Base-by-base conservation (phyloP, 164 flowering plant species). In the Nelumbo lutea region DNA sequence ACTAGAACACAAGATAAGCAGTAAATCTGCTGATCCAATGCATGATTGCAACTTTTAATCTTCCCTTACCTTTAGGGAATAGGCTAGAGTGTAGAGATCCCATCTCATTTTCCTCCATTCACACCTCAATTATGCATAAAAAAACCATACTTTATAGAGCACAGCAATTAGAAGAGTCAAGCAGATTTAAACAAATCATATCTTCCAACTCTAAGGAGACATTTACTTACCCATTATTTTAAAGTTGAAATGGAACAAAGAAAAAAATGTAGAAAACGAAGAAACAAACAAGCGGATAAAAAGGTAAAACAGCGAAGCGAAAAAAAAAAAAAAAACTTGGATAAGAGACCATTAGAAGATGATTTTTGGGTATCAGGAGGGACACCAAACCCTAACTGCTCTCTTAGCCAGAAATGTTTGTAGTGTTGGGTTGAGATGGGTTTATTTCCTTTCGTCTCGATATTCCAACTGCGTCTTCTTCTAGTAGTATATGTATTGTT, bases 281-380 rank as follows among this genome's bases (percentile, higher is more conserved):
- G 66, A 56, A 72, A 67, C 9, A 58, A 67, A 57, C 62, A 67
- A 43, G 47, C 41, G 58, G 42, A 43, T 42, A 44, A 27, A 7
- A 44, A 43, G 11, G 27, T 55, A 66, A 61, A 80, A 70, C 62
- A 64, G 65, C 64, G 79, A 69, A 76, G 65, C 14, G 75, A 71
- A 68, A 71, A 64, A 77, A 80, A 67, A 78, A 80, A 10, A 68
- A 44, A 61, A 68, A 69, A 14, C n/a, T 41, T 41, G 46, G 55
- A 53, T 46, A 43, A 50, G 62, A 68, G 47, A 68, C 48, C 50
- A 57, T 27, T 13, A 57, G n/a, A 27, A 8, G 50, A 7, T 14
- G 44, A 9, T 15, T 53, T 55, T 6, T 42, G n/a, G 10, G 1
- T 5, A 43, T 56, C 61, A 44, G 57, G 62, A 43, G 6, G 47